phyloP scores from a whole-genome alignment of 345 rosid genomes.

The Trapa incisa region DNA sequence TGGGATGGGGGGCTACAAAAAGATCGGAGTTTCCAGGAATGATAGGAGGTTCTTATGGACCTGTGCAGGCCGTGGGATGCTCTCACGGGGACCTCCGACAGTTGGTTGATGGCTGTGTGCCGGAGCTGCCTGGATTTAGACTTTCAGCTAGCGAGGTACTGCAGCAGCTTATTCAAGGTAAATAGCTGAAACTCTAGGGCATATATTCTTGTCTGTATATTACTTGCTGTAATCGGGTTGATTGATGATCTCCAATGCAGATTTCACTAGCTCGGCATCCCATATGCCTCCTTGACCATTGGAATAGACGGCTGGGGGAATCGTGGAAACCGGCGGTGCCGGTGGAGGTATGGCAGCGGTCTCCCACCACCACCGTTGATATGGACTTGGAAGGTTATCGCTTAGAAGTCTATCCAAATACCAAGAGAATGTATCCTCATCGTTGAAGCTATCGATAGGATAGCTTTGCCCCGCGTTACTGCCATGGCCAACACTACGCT shows the following conservation, averaged over 20 bases:
- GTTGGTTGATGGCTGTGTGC: no score
- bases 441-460: slow-evolving; percentile 15
- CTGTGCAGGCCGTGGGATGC: no score
- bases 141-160: no score
- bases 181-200: no score
- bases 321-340: not conserved
- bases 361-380: not conserved
- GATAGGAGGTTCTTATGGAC: no score
- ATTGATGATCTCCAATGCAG: slow-evolving; percentile 1
- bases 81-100: no score
- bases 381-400: slow-evolving; percentile 15
- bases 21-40: no score
- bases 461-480: slow-evolving; percentile 10
- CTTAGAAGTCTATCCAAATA: slow-evolving; percentile 54
- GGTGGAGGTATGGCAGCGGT: not conserved
- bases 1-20: no score
- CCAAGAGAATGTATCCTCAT: slow-evolving; percentile 51
- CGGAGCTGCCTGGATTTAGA: no score
- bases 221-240: not conserved
- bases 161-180: no score
- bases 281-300: slow-evolving; percentile 1
- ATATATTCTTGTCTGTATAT: no score
- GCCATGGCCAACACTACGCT: not conserved
- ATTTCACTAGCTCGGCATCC: slow-evolving; percentile 4
- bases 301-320: not conserved